phyloP scores from a whole-genome alignment of 2,329 filamentous ascomycete genomes.

The Ophiostoma angusticollis region DNA sequence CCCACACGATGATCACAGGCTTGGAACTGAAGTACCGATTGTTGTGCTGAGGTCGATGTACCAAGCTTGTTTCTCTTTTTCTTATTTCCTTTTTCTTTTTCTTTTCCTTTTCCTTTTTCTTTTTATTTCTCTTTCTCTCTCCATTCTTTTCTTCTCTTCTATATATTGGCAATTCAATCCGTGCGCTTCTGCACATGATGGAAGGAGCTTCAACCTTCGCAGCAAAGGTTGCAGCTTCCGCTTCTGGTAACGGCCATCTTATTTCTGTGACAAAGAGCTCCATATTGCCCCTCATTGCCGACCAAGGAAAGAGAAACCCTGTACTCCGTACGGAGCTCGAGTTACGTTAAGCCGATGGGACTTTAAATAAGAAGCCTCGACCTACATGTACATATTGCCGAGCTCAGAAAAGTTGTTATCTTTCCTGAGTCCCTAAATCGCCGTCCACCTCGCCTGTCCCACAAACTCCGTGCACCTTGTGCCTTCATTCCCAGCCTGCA shows the following conservation, averaged over 20 bases:
- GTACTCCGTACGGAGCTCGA: too few relatives aligned
- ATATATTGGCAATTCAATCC: background rate
- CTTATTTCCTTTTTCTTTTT: background rate
- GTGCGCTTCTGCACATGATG: too few relatives aligned
- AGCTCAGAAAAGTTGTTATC: too few relatives aligned
- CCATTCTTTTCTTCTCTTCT: background rate
- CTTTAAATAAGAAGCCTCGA: slow-evolving; percentile 6
- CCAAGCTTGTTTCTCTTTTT: too few relatives aligned
- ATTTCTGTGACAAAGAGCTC: slow-evolving; percentile 5
- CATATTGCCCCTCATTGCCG: too few relatives aligned
- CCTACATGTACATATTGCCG: background rate
- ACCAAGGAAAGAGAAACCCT: background rate
- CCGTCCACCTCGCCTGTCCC: too few relatives aligned
- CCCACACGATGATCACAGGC: too few relatives aligned
- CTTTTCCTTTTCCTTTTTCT: background rate
- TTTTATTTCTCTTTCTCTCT: background rate
- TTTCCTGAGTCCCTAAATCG: too few relatives aligned
- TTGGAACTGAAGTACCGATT: too few relatives aligned
- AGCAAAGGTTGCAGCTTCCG: slow-evolving; percentile 4
- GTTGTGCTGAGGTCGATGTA: too few relatives aligned
- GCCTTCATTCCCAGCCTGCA: background rate
- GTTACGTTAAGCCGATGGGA: too few relatives aligned
- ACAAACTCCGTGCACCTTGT: too few relatives aligned
- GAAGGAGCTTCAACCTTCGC: background rate
- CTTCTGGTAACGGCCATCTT: slow-evolving; percentile 1